phyloP scores from a whole-genome alignment of 139 green algal genomes.

The Dunaliella primolecta region DNA sequence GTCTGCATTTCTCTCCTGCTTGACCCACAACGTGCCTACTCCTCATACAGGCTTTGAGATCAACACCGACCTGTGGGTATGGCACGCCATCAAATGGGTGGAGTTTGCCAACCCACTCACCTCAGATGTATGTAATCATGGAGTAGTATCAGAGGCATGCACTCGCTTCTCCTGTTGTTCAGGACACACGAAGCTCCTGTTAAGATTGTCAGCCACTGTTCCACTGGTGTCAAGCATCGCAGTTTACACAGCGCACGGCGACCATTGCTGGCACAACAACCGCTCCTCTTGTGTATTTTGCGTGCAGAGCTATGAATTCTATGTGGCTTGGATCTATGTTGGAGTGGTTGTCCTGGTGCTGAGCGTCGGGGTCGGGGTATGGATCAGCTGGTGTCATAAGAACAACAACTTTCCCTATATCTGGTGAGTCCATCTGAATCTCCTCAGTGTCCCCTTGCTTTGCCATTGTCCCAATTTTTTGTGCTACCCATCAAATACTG shows the following conservation, averaged over 20 bases:
- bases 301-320: neutral
- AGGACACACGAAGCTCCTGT: neutral
- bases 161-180: neutral
- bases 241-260: neutral
- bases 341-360: neutral
- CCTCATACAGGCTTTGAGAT: constrained; percentile 13
- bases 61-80: constrained; percentile 16
- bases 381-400: neutral
- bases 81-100: constrained; percentile 27
- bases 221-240: neutral
- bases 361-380: neutral
- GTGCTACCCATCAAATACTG: no score
- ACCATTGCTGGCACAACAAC: neutral
- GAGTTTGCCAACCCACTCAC: constrained; percentile 34
- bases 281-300: no score
- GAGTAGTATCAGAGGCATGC: no score
- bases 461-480: no score
- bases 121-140: constrained; percentile 7
- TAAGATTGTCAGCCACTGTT: neutral
- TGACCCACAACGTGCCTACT: neutral
- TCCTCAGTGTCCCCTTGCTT: no score
- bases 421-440: neutral
- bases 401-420: neutral
- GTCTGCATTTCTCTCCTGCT: neutral
- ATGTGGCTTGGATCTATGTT: neutral